These are phyloP conservation scores for Cladophialophora bantiana DNA, from an alignment of 2,329 filamentous ascomycete genomes.

Conservation along the genomic window DNA sequence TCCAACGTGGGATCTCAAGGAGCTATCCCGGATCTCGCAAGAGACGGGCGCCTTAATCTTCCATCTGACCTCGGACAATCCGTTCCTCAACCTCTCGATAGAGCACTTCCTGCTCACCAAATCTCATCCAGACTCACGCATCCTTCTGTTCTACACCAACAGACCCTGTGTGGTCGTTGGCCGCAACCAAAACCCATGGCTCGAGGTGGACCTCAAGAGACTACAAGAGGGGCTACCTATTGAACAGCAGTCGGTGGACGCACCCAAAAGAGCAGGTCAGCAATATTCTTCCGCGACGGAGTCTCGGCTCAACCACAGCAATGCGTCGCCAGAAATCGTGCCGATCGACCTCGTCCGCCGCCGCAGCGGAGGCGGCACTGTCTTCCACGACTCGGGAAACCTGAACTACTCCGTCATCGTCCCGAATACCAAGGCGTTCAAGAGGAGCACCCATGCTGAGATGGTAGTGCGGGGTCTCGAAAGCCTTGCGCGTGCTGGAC, in stretches of 20 bases:
- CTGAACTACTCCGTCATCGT: constrained; percentile 94
- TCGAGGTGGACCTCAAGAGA: constrained; percentile 78
- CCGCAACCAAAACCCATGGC: constrained; percentile 97
- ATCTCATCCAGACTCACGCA: constrained; percentile 72
- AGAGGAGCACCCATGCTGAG: constrained; percentile 84
- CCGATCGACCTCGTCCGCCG: constrained; percentile 75
- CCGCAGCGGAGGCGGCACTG: constrained; percentile 86
- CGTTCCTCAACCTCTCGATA: constrained; percentile 89
- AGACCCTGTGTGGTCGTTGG: constrained; percentile 87
- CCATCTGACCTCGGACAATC: constrained; percentile 72
- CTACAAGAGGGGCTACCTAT: constrained; percentile 55
- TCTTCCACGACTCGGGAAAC: constrained; percentile 93
- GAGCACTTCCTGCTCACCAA: constrained; percentile 87
- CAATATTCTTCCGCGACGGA: background rate
- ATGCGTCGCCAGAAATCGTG: background rate
- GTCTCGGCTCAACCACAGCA: background rate
- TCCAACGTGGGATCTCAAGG: constrained; percentile 28
- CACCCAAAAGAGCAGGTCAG: background rate
- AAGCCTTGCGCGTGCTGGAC: constrained; percentile 23
- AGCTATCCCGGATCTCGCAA: constrained; percentile 28
- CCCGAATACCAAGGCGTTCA: constrained; percentile 72
- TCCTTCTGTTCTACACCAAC: constrained; percentile 91
- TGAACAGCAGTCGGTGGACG: constrained; percentile 12
- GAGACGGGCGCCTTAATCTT: constrained; percentile 66
- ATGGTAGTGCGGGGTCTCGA: constrained; percentile 89